Conservation (phyloP, 2,329 filamentous ascomycete species). For the Sclerotinia sclerotiorum region DNA sequence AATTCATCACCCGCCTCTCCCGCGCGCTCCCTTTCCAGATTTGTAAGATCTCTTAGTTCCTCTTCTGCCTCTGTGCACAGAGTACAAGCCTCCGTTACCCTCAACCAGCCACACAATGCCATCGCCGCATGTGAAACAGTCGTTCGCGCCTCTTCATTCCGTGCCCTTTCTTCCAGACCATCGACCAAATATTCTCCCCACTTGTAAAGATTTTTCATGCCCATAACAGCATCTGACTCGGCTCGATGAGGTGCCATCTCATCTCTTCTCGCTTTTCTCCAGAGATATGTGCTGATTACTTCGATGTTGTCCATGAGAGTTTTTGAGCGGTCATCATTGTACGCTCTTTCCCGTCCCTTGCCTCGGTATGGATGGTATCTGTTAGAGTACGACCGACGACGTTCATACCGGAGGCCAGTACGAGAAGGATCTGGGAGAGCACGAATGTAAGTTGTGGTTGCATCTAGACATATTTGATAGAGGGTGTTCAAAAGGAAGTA, state of each 20-base stretch:
- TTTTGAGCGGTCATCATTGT: constrained; percentile 11
- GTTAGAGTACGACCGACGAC: constrained; percentile 12
- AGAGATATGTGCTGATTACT: constrained; percentile 29
- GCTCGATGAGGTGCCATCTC: constrained; percentile 31
- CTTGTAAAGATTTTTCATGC: constrained; percentile 30
- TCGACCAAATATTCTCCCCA: constrained; percentile 30
- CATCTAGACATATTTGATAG: constrained; percentile 30
- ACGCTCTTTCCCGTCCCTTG: constrained; percentile 8
- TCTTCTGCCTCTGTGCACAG: constrained; percentile 20
- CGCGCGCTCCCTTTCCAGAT: background rate
- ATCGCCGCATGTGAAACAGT: constrained; percentile 25
- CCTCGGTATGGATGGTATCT: constrained; percentile 23
- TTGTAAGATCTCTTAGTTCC: constrained; percentile 25
- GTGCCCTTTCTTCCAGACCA: constrained; percentile 24
- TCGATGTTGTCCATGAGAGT: constrained; percentile 35
- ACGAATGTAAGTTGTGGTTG: constrained; percentile 26
- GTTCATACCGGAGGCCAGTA: background rate
- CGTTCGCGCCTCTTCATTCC: background rate
- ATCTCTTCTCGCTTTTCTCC: constrained; percentile 32
- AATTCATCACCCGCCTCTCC: background rate
- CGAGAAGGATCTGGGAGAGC: background rate
- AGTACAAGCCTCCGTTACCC: constrained; percentile 24
- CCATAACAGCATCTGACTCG: constrained; percentile 26
- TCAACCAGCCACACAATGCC: constrained; percentile 28
- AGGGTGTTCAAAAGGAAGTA: constrained; percentile 27